A percentile compares a stretch with the other conserved stretches of the same genome.
Conservation (phyloP, 1,139 yeast species). For the Candida sp. region DNA sequence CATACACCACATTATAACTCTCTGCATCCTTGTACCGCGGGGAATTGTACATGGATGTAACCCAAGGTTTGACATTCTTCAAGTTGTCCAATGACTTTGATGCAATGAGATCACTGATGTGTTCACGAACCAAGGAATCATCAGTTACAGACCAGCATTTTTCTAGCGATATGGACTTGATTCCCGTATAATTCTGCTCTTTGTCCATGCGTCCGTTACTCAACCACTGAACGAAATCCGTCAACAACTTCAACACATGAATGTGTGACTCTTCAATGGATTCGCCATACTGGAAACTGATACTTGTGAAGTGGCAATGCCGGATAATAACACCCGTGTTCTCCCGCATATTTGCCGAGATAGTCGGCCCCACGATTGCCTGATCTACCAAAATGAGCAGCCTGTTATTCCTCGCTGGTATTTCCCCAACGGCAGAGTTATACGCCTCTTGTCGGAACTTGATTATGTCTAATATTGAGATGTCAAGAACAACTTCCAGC, state of each 20-base stretch:
- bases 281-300: constrained; percentile 33
- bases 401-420: neutral
- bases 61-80: constrained; percentile 16
- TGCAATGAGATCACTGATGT: constrained; percentile 13
- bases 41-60: constrained; percentile 25
- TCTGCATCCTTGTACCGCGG: constrained; percentile 26
- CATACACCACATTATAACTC: constrained; percentile 12
- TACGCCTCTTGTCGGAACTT: constrained; percentile 10
- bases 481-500: constrained; percentile 16
- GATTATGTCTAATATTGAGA: constrained; percentile 14
- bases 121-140: constrained; percentile 26
- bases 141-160: constrained; percentile 40
- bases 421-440: neutral
- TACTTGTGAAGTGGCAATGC: constrained; percentile 14
- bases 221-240: constrained; percentile 21
- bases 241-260: constrained; percentile 25
- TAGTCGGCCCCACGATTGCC: constrained; percentile 20
- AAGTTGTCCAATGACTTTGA: neutral
- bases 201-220: constrained; percentile 5
- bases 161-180: constrained; percentile 20
- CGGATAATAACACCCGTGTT: constrained; percentile 17
- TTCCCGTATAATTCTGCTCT: constrained; percentile 5
- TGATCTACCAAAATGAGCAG: constrained; percentile 21
- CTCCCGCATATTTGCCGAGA: constrained; percentile 14
- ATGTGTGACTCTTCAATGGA: constrained; percentile 31